These are phyloP conservation scores for Xylaria sp. DNA, from an alignment of 2,329 filamentous ascomycete species.

Conservation along the genomic window DNA sequence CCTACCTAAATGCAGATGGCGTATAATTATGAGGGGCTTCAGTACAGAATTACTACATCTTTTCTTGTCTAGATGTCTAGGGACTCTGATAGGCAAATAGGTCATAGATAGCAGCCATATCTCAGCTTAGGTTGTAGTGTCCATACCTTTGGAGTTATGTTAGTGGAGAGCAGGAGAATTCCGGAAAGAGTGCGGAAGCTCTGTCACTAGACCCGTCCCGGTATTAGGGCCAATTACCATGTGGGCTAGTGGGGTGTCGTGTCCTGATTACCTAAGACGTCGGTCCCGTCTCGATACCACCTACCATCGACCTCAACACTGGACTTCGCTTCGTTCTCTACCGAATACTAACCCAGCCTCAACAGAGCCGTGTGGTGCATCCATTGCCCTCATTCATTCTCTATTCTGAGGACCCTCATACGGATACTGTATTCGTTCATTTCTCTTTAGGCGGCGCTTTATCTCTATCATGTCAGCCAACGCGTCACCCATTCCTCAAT, in stretches of 20 bases:
- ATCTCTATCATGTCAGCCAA: conserved; percentile 40
- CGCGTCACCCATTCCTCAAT: conserved; percentile 70
- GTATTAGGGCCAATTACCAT: neutral
- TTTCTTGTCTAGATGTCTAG: too few relatives aligned
- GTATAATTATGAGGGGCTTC: too few relatives aligned
- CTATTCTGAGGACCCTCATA: neutral
- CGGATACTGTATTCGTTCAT: too few relatives aligned
- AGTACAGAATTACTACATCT: too few relatives aligned
- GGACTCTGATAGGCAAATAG: too few relatives aligned
- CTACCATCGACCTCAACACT: conserved; percentile 21
- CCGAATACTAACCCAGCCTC: neutral
- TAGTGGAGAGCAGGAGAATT: too few relatives aligned
- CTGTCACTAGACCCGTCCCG: too few relatives aligned
- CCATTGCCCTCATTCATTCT: neutral
- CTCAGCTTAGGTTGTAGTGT: too few relatives aligned
- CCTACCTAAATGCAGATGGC: too few relatives aligned
- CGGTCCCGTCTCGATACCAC: neutral
- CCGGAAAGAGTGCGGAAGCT: too few relatives aligned
- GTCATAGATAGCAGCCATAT: too few relatives aligned
- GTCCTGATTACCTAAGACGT: conserved; percentile 20
- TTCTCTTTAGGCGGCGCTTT: neutral
- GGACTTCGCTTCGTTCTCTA: neutral
- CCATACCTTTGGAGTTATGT: too few relatives aligned
- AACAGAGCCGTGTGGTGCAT: neutral
- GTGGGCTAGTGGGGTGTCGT: conserved; percentile 1